Conservation (phyloP, 805 yeast genomes). For the Metschnikowia dekortorum region DNA sequence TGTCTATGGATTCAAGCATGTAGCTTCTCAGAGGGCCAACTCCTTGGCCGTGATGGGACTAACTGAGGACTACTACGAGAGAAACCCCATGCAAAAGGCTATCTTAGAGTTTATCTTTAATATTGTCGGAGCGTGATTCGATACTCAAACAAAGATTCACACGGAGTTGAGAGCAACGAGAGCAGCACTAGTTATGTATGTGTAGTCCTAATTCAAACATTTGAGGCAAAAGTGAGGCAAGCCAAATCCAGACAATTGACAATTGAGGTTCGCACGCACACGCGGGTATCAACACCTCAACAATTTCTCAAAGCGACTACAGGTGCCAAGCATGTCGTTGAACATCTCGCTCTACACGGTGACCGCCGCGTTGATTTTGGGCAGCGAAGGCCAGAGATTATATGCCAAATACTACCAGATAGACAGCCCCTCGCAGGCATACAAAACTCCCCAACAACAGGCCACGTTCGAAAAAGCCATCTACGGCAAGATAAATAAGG, state of each 20-base stretch:
- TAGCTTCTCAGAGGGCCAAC: conserved; percentile 16
- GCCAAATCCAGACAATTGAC: not conserved
- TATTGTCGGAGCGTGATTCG: conserved; percentile 18
- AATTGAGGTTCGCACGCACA: conserved; percentile 5
- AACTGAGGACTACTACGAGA: conserved; percentile 25
- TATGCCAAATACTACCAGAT: conserved; percentile 80
- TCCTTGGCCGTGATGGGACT: conserved; percentile 21
- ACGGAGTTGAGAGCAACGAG: not conserved
- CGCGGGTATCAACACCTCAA: conserved; percentile 2
- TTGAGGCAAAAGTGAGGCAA: too few species aligned
- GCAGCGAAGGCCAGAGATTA: conserved; percentile 72
- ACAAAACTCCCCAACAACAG: conserved; percentile 57
- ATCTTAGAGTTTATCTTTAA: conserved; percentile 33
- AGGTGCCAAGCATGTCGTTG: conserved; percentile 30
- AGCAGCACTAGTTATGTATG: too few species aligned
- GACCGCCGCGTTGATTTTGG: conserved; percentile 75
- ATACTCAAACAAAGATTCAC: not conserved
- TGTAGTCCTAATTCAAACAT: too few species aligned
- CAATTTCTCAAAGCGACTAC: not conserved
- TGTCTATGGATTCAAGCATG: conserved; percentile 48
- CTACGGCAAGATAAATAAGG: conserved; percentile 72
- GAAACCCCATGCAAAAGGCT: conserved; percentile 30
- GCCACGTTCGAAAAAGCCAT: conserved; percentile 69
- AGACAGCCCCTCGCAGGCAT: conserved; percentile 34
- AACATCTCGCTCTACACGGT: conserved; percentile 74